These are phyloP conservation scores for Helotiales sp. DNA, from an alignment of 2,329 filamentous ascomycete genomes.

Conservation along the genomic window DNA sequence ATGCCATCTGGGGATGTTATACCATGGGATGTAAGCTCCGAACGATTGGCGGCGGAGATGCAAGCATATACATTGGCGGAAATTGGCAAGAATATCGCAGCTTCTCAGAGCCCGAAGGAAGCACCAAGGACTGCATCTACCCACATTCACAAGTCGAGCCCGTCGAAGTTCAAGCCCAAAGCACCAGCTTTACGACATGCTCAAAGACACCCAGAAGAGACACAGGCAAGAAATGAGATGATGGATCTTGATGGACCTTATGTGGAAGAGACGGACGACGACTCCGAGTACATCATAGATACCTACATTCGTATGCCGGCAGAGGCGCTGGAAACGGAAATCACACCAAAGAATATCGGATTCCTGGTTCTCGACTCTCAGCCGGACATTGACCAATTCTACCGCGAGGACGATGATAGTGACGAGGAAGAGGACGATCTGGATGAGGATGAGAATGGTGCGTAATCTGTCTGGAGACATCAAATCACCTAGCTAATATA, in stretches of 20 bases:
- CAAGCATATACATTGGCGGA: slow-evolving; percentile 59
- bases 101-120: slow-evolving; percentile 18
- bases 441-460: slow-evolving; percentile 67
- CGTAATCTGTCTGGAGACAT: slow-evolving; percentile 14
- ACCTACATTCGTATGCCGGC: slow-evolving; percentile 63
- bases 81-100: slow-evolving; percentile 43
- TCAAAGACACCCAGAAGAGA: slow-evolving; percentile 52
- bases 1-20: slow-evolving; percentile 40
- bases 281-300: slow-evolving; percentile 62
- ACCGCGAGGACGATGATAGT: slow-evolving; percentile 58
- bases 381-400: slow-evolving; percentile 55
- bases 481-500: slow-evolving; percentile 9
- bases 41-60: slow-evolving; percentile 54
- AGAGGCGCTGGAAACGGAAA: slow-evolving; percentile 47
- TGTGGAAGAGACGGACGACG: slow-evolving; percentile 45
- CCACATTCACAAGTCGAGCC: slow-evolving; percentile 14
- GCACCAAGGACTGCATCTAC: slow-evolving; percentile 13
- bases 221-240: slow-evolving; percentile 19
- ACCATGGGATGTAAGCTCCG: slow-evolving; percentile 36
- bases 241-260: slow-evolving; percentile 39
- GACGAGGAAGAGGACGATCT: slow-evolving; percentile 65
- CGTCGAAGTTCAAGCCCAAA: slow-evolving; percentile 55
- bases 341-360: slow-evolving; percentile 49
- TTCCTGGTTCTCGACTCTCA: slow-evolving; percentile 35
- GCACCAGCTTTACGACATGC: slow-evolving; percentile 54